Evolutionary conservation across 495 filamentous ascomycete species (phyloP), one percentile per base, ranked within the genome.

Genomic region (Lineolata rhizophorae): DNA sequence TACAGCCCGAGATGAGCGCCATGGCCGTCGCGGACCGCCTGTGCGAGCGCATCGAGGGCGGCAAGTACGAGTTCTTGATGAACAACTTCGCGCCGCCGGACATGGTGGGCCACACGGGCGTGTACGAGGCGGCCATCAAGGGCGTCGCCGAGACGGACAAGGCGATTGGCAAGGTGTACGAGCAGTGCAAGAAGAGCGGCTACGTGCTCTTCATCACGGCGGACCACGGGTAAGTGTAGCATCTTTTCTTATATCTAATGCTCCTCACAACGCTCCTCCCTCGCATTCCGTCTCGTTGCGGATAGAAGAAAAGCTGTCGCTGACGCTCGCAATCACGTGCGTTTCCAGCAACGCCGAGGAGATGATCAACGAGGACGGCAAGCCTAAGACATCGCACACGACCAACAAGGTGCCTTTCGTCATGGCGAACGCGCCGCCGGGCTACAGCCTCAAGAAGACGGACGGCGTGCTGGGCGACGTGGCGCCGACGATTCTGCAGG

Each of bases 21-120:
- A 73, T 67, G 32, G 76, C 58, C 12, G 87, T 97, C 8, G 90
- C 78, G 12, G 61, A 87, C 39, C 81, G 87, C 60, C 70, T 92
- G 36, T 64, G 61, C 53, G 77, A 84, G 58, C 68, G 84, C 33
- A 74, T 97, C 43, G 64, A 49, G 10, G 76, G 81, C 55, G 62
- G 66, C 44, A 67, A 75, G 40, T 87, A 84, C 56, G 80, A 83
- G 47, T 94, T 97, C 48, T 57, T 97, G 46, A 97, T 97, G 87
- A 94, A 95, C 72, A 97, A 97, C 67, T 95, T 97, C 51, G 87
- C 87, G 19, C 85, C 90, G 14, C 90, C 87, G 27, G 87, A 97
- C 57, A 97, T 97, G 87, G 87, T 97, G 39, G 87, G 87, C 43
- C 87, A 97, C 60, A 97, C 87, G 6, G 87, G 87, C 45, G 83